A percentile compares a stretch with the other conserved stretches of the same genome.
Conservation (phyloP, 257 asterid genomes). For the Capsicum baccatum region DNA sequence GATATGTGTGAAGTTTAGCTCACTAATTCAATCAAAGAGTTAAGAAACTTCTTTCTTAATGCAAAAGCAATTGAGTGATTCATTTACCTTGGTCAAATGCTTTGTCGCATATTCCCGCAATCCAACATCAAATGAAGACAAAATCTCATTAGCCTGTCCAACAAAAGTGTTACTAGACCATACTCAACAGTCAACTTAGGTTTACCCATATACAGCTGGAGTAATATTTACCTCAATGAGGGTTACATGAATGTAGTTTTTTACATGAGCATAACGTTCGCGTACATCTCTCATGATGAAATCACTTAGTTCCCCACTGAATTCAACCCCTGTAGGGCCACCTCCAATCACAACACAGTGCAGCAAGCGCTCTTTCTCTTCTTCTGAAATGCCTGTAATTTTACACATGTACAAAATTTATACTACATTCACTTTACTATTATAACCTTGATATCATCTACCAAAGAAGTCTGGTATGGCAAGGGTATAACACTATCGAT, state of each 20-base stretch:
- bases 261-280: conserved; percentile 78
- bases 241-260: conserved; percentile 84
- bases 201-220: neutral
- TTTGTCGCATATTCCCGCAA: conserved; percentile 83
- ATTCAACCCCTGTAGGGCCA: conserved; percentile 97
- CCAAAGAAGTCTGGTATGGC: neutral
- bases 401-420: neutral
- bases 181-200: conserved; percentile 21
- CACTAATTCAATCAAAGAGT: neutral
- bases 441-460: neutral
- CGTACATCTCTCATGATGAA: conserved; percentile 85
- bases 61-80: conserved; percentile 13
- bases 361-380: conserved; percentile 80
- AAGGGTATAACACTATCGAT: neutral
- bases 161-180: neutral
- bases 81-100: conserved; percentile 82
- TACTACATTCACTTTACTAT: neutral
- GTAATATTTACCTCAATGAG: conserved; percentile 76
- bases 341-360: conserved; percentile 96
- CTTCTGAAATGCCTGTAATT: conserved; percentile 74
- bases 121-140: conserved; percentile 88
- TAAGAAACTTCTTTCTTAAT: neutral
- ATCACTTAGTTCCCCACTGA: conserved; percentile 94
- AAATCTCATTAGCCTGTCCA: conserved; percentile 82
- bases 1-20: neutral